phyloP scores from a whole-genome alignment of 768 basidiomycete genomes.

The Kondoa subrosea region DNA sequence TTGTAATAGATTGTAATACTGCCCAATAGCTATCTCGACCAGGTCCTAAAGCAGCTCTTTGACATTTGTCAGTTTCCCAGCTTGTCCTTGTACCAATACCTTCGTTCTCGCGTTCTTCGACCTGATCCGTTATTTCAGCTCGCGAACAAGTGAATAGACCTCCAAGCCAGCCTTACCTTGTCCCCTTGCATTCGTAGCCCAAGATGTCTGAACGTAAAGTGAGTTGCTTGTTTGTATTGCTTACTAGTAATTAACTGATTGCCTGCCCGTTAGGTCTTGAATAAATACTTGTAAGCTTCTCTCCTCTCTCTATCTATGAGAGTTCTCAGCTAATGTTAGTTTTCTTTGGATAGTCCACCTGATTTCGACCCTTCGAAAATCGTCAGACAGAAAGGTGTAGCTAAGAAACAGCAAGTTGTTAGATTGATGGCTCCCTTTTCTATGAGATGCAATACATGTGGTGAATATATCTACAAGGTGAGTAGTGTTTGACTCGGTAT shows the following conservation, averaged over 20 bases:
- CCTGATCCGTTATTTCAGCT: too few relatives aligned
- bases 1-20: too few relatives aligned
- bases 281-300: slow-evolving; percentile 24
- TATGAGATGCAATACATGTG: slow-evolving; percentile 65
- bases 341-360: slow-evolving; percentile 65
- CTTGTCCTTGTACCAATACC: too few relatives aligned
- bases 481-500: background rate
- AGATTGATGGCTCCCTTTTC: slow-evolving; percentile 99
- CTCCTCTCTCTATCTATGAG: background rate
- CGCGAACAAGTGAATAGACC: too few relatives aligned
- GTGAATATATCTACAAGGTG: slow-evolving; percentile 93
- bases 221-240: slow-evolving; percentile 14
- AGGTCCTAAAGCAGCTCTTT: too few relatives aligned
- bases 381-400: slow-evolving; percentile 69
- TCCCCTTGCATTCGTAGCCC: too few relatives aligned
- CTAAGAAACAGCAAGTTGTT: slow-evolving; percentile 91
- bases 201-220: slow-evolving; percentile 36
- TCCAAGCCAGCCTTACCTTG: too few relatives aligned
- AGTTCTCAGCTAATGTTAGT: background rate
- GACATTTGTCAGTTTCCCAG: too few relatives aligned
- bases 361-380: slow-evolving; percentile 97
- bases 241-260: too few relatives aligned
- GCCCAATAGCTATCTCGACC: too few relatives aligned
- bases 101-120: too few relatives aligned
- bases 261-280: slow-evolving; percentile 26